These are phyloP conservation scores for Diospyros kaki DNA, from an alignment of 148 eudicot genomes.

Conservation along the genomic window DNA sequence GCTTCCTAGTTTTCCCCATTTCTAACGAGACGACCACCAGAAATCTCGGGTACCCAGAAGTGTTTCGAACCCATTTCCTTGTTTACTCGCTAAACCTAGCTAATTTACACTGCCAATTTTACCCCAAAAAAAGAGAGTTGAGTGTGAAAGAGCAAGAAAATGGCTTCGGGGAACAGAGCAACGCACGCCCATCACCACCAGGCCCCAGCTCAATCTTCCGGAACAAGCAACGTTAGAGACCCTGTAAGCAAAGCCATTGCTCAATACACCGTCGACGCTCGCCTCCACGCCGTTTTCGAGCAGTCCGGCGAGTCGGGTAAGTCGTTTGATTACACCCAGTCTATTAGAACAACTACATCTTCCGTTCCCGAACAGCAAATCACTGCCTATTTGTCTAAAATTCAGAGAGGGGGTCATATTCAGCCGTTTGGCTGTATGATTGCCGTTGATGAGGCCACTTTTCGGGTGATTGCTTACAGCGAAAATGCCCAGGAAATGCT, in stretches of 20 bases:
- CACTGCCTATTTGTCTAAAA: conserved; percentile 68
- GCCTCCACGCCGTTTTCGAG: conserved; percentile 76
- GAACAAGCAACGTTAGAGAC: conserved; percentile 27
- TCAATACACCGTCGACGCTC: conserved; percentile 72
- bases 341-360: conserved; percentile 36
- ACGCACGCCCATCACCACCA: conserved; percentile 17
- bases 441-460: conserved; percentile 57
- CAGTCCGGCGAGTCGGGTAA: conserved; percentile 69
- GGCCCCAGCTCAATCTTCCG: conserved; percentile 22
- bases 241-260: conserved; percentile 64
- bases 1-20: too few relatives aligned
- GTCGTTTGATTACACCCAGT: conserved; percentile 79
- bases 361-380: conserved; percentile 71
- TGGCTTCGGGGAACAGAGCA: conserved; percentile 25
- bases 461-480: conserved; percentile 60
- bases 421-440: conserved; percentile 93
- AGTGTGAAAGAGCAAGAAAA: neutral
- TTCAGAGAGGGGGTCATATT: conserved; percentile 80
- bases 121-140: neutral
- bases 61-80: neutral
- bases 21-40: too few relatives aligned
- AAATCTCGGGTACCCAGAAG: neutral
- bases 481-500: conserved; percentile 66
- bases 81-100: neutral
- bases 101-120: neutral